A percentile compares a stretch with the other conserved stretches of the same genome.
These are phyloP conservation scores for Talaromyces sp. DNA, from an alignment of 2,329 filamentous ascomycete genomes.

Conservation along the genomic window DNA sequence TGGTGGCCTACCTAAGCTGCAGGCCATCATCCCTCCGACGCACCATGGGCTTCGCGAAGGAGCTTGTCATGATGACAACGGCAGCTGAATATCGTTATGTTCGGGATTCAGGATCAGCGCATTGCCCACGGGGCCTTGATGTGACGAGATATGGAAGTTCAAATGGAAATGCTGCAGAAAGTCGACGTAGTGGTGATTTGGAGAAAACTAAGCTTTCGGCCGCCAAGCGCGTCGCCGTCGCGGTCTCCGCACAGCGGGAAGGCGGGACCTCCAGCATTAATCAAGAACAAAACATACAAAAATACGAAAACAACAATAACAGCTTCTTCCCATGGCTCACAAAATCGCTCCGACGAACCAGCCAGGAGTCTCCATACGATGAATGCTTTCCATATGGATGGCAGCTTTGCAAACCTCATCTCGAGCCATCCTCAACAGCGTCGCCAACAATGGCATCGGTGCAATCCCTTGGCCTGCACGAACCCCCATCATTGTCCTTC, in stretches of 20 bases:
- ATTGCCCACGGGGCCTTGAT: background rate
- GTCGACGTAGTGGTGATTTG: background rate
- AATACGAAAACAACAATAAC: background rate
- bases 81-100: background rate
- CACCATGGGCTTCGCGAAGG: conserved; percentile 32
- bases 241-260: conserved; percentile 8
- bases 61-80: conserved; percentile 25
- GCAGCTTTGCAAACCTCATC: background rate
- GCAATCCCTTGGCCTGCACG: conserved; percentile 84
- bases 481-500: conserved; percentile 76
- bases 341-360: background rate
- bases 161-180: background rate
- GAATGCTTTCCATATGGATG: conserved; percentile 4
- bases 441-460: conserved; percentile 71
- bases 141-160: background rate
- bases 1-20: conserved; percentile 36
- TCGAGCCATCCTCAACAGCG: background rate
- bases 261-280: background rate
- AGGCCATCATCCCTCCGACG: conserved; percentile 34
- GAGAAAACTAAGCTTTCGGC: conserved; percentile 7
- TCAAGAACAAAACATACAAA: conserved; percentile 5
- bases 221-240: conserved; percentile 9
- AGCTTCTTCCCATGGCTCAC: background rate
- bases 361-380: background rate
- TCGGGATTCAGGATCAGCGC: background rate